These are phyloP conservation scores for Russula ochroleuca DNA, from an alignment of 768 basidiomycete species.

Conservation along the genomic window DNA sequence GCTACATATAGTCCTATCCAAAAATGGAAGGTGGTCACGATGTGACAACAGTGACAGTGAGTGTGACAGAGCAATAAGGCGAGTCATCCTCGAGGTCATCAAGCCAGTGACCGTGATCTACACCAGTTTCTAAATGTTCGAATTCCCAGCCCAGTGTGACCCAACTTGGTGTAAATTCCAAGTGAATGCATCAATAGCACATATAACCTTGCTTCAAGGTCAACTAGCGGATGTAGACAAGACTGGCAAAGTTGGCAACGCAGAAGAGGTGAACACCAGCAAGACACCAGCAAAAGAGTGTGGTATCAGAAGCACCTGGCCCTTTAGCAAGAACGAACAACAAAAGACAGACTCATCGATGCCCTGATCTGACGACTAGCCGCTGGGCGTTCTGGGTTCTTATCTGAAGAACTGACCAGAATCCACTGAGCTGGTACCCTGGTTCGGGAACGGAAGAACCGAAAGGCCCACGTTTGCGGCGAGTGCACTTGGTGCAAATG, in stretches of 20 bases:
- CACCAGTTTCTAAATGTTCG: slow-evolving; percentile 9
- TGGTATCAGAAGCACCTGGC: not conserved
- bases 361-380: not conserved
- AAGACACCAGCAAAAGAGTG: not conserved
- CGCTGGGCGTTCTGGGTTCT: not conserved
- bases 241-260: not conserved
- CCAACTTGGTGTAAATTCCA: slow-evolving; percentile 3
- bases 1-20: not conserved
- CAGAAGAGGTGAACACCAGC: not conserved
- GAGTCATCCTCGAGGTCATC: slow-evolving; percentile 10
- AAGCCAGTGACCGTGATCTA: not conserved
- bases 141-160: slow-evolving; percentile 19
- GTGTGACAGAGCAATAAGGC: slow-evolving; percentile 7
- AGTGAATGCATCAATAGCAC: slow-evolving; percentile 12
- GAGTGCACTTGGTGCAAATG: not conserved
- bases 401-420: not conserved
- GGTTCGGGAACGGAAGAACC: not conserved
- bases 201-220: slow-evolving; percentile 13
- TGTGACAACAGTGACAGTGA: not conserved
- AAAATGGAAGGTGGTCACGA: not conserved
- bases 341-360: not conserved
- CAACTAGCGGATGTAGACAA: not conserved
- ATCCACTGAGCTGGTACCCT: not conserved
- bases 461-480: not conserved
- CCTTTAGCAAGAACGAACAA: not conserved